Evolutionary conservation across 306 rosid genomes (phyloP), one percentile per base, ranked within the genome.

Genomic region (Prunus campanulata): DNA sequence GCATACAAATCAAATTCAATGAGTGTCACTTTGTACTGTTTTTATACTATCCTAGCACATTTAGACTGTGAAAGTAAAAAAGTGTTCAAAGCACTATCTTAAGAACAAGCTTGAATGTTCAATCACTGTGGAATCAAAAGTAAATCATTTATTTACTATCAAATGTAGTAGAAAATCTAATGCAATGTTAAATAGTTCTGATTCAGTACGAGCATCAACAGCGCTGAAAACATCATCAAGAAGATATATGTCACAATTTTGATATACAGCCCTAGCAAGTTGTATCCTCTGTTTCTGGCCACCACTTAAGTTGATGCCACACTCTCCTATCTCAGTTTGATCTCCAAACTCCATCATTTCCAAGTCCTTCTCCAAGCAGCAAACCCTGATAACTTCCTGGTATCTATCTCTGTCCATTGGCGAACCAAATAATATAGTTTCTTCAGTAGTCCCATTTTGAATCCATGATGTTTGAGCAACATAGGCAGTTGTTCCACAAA

Each of bases 271-370:
- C 81, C 98, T 77, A 47, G 98, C 97, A 59, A 95, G 97, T 78
- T 95, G 98, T 75, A 95, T 88, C 46, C 98, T 74, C 88, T 95
- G 98, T 84, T 95, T 95, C 81, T 95, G 97, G 47, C 98, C 98
- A 2, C 98, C 98, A 66, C 98, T 95, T 4, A 95, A 86, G 82
- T 95, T 95, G 89, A 95, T 95, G 42, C 98, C 98, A 0, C 97
- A 96, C 87, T 95, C 97, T 71, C 97, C 98, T 1, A 95, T 95
- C 90, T 95, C 98, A 0, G 97, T 95, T 71, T 90, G 97, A 83
- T 95, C 97, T 46, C 97, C 96, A 14, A 72, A 74, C 68, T 95
- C 98, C 98, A 95, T 92, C 93, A 92, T 86, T 78, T 95, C 97
- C 76, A 3, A 29, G 32, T 29, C 32, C 32, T 29, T 29, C 32